phyloP scores from a whole-genome alignment of 2,329 filamentous ascomycete species.

The Ploettnerulaceae sp. region DNA sequence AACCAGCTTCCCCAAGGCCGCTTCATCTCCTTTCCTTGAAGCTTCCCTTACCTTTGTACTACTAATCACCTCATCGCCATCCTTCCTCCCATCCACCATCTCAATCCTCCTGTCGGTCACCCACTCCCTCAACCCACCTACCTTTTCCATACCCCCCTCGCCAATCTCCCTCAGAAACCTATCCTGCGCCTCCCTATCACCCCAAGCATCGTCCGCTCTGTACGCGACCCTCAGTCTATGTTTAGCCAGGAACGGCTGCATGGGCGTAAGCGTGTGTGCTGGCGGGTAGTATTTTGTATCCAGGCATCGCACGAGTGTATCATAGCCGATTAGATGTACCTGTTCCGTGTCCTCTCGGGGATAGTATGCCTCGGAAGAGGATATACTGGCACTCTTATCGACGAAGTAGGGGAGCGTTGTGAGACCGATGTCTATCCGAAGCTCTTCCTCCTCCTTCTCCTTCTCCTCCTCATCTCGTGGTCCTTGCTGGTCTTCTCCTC shows the following conservation, averaged over 20 bases:
- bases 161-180: conserved; percentile 49
- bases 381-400: conserved; percentile 61
- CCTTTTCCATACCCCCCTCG: conserved; percentile 42
- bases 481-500: too few species aligned
- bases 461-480: too few species aligned
- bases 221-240: conserved; percentile 61
- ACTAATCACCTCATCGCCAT: conserved; percentile 43
- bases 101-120: conserved; percentile 46
- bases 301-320: conserved; percentile 69
- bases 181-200: conserved; percentile 48
- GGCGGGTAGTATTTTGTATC: conserved; percentile 65
- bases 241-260: conserved; percentile 59
- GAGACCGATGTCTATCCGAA: conserved; percentile 57
- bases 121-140: conserved; percentile 57
- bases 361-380: conserved; percentile 38
- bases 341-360: conserved; percentile 42
- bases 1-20: conserved; percentile 48
- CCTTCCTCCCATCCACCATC: conserved; percentile 45
- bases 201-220: conserved; percentile 58
- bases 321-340: conserved; percentile 68
- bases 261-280: conserved; percentile 46
- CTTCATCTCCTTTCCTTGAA: conserved; percentile 44
- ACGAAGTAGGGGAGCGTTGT: conserved; percentile 70
- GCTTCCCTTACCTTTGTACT: conserved; percentile 60
- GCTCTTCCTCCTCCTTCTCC: background rate